These are phyloP conservation scores for Kwoniella botswanensis DNA, from an alignment of 768 basidiomycete genomes.

Conservation along the genomic window DNA sequence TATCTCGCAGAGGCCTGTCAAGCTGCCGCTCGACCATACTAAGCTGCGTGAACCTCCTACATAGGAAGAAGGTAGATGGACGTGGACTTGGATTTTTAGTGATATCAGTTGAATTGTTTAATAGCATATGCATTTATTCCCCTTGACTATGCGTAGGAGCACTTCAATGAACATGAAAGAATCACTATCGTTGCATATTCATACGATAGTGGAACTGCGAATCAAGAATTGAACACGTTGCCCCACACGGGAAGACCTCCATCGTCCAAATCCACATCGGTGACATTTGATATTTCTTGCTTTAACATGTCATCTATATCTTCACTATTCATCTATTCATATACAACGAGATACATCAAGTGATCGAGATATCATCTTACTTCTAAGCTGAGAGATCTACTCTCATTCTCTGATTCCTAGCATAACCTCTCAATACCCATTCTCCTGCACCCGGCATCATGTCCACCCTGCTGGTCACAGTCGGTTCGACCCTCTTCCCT, in stretches of 20 bases:
- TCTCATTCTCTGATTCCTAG: no score
- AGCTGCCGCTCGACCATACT: conserved; percentile 58
- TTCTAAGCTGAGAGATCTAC: no score
- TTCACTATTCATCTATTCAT: not conserved
- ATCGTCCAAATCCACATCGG: conserved; percentile 1
- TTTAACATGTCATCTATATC: not conserved
- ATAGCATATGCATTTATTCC: conserved; percentile 1
- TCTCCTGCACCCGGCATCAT: not conserved
- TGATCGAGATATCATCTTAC: no score
- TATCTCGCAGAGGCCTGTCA: conserved; percentile 54
- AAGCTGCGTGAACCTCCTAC: conserved; percentile 12
- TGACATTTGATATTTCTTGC: not conserved
- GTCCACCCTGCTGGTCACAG: conserved; percentile 70
- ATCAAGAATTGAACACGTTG: not conserved
- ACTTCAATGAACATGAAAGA: no score
- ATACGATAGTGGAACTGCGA: not conserved
- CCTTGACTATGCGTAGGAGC: not conserved
- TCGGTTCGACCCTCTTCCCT: conserved; percentile 89
- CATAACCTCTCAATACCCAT: no score
- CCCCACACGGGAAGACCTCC: conserved; percentile 2
- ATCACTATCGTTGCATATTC: no score
- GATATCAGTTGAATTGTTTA: not conserved
- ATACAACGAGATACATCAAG: no score
- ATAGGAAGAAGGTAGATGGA: not conserved
- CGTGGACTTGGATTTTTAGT: not conserved